These are phyloP conservation scores for Russula emetica DNA, from an alignment of 768 basidiomycete species.

Conservation along the genomic window DNA sequence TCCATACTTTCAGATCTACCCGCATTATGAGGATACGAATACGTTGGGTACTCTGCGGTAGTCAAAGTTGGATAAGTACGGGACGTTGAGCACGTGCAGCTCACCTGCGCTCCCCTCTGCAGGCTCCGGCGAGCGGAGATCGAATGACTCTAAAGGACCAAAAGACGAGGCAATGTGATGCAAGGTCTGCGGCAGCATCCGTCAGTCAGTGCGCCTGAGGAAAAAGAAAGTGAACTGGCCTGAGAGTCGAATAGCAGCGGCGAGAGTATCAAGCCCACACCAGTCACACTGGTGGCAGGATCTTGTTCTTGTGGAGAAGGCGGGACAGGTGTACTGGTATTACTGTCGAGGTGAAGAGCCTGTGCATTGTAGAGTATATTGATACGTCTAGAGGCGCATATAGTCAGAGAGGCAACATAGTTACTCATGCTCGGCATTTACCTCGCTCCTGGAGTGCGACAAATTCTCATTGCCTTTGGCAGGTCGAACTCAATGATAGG, in stretches of 20 bases:
- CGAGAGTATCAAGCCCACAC: constrained; percentile 43
- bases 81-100: not conserved
- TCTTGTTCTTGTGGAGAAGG: constrained; percentile 17
- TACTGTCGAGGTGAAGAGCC: not conserved
- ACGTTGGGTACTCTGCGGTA: not conserved
- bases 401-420: constrained; percentile 1
- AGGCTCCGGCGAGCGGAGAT: constrained; percentile 30
- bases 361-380: constrained; percentile 20
- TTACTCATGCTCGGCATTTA: constrained; percentile 31
- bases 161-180: constrained; percentile 53
- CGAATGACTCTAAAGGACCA: constrained; percentile 59
- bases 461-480: constrained; percentile 58
- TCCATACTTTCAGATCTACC: constrained; percentile 57
- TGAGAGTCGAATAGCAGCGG: constrained; percentile 59
- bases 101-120: constrained; percentile 21
- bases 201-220: constrained; percentile 3
- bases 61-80: not conserved
- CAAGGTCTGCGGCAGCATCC: constrained; percentile 42
- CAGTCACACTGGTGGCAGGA: constrained; percentile 28
- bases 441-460: constrained; percentile 52
- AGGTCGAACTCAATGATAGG: constrained; percentile 37
- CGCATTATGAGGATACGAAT: constrained; percentile 48
- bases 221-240: constrained; percentile 37
- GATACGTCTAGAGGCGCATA: constrained; percentile 35
- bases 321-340: not conserved